Conservation (phyloP, 495 filamentous ascomycete genomes). For the Penicillium herquei region DNA sequence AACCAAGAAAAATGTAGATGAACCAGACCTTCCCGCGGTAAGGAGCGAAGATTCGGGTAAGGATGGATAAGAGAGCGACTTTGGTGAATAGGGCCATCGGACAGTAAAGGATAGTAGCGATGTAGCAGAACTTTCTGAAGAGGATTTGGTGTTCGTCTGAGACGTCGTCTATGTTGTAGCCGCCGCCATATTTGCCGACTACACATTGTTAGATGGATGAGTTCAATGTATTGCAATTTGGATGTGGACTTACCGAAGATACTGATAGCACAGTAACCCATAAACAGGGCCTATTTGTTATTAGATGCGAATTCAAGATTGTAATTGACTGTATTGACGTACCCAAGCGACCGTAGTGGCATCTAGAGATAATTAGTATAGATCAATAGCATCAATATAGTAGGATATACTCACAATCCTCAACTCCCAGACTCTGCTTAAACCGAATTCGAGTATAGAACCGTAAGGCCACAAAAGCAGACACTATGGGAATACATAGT, state of each 20-base stretch:
- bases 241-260: conserved; percentile 30
- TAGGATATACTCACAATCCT: conserved; percentile 44
- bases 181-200: conserved; percentile 42
- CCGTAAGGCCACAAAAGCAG: conserved; percentile 37
- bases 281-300: conserved; percentile 26
- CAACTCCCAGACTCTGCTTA: conserved; percentile 31
- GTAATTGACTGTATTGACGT: conserved; percentile 9
- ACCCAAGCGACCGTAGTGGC: conserved; percentile 36
- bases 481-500: conserved; percentile 44
- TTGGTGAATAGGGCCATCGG: conserved; percentile 49
- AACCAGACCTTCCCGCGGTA: conserved; percentile 37
- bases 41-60: conserved; percentile 47
- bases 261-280: conserved; percentile 37
- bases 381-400: not conserved
- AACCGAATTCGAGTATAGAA: conserved; percentile 38
- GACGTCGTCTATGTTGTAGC: conserved; percentile 32
- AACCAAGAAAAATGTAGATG: conserved; percentile 44
- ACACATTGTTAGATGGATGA: not conserved
- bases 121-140: conserved; percentile 42
- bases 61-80: conserved; percentile 46
- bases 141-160: conserved; percentile 11
- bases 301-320: not conserved
- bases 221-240: not conserved
- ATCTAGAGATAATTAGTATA: conserved; percentile 24
- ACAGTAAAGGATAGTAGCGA: conserved; percentile 46